Evolutionary conservation across 805 yeast species (phyloP).

Genomic region (Ogataea thermomethanolica): DNA sequence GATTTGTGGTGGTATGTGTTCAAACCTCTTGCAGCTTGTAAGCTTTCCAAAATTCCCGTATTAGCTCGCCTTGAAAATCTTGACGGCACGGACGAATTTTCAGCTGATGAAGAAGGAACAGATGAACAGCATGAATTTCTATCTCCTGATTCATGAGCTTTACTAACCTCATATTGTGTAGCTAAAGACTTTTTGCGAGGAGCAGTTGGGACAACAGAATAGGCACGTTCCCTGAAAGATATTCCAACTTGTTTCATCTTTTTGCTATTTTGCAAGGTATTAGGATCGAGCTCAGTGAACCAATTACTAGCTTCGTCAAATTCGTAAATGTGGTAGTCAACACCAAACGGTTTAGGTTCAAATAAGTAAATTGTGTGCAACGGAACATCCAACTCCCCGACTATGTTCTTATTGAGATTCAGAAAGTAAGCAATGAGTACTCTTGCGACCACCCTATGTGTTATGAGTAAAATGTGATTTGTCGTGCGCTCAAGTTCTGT

Average conservation of each 20-base stretch:
- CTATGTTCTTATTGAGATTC: slow-evolving; percentile 73
- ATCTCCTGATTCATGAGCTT: too few relatives aligned
- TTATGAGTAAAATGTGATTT: slow-evolving; percentile 76
- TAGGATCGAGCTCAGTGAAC: slow-evolving; percentile 61
- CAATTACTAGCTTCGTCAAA: slow-evolving; percentile 75
- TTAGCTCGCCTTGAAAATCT: slow-evolving; percentile 14
- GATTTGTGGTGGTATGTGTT: too few relatives aligned
- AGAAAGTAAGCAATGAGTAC: slow-evolving; percentile 84
- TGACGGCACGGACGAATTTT: not conserved
- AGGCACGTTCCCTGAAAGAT: slow-evolving; percentile 64
- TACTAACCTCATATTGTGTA: too few relatives aligned
- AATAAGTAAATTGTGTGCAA: slow-evolving; percentile 85
- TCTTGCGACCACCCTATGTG: slow-evolving; percentile 90
- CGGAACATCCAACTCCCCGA: slow-evolving; percentile 90
- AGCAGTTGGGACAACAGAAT: slow-evolving; percentile 74
- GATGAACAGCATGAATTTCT: too few relatives aligned
- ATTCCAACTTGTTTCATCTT: slow-evolving; percentile 70
- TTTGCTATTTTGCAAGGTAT: slow-evolving; percentile 45
- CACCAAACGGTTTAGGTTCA: slow-evolving; percentile 94
- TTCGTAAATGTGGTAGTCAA: slow-evolving; percentile 87
- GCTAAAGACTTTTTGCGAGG: slow-evolving; percentile 35
- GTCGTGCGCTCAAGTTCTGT: slow-evolving; percentile 90
- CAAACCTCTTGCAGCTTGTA: slow-evolving; percentile 24
- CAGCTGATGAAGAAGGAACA: too few relatives aligned
- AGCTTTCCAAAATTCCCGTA: slow-evolving; percentile 15